Evolutionary conservation across 1,139 yeast species (phyloP).

Genomic region (Meyerozyma smithsonii): DNA sequence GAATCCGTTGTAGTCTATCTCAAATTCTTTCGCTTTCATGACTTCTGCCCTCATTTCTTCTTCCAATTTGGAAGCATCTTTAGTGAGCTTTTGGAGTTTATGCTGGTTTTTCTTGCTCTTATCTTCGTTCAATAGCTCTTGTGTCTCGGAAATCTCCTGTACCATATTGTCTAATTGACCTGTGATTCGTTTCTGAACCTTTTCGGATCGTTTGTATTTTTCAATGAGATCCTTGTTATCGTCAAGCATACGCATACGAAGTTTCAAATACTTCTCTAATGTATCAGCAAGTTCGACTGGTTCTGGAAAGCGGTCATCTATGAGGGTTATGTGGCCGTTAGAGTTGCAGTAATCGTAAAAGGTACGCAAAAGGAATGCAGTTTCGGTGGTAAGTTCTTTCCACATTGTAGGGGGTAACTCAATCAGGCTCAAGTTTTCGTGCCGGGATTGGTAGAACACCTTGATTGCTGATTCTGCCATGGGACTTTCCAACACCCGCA

Average conservation of each 20-base stretch:
- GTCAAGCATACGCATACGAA: slow-evolving; percentile 34
- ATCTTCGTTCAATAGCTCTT: slow-evolving; percentile 19
- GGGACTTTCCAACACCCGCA: slow-evolving; percentile 62
- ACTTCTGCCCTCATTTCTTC: slow-evolving; percentile 5
- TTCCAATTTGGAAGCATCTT: slow-evolving; percentile 14
- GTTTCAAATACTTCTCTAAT: slow-evolving; percentile 47
- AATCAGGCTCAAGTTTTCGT: slow-evolving; percentile 56
- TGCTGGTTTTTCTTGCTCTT: slow-evolving; percentile 14
- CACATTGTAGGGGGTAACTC: slow-evolving; percentile 60
- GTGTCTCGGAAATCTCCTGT: slow-evolving; percentile 10
- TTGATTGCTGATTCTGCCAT: slow-evolving; percentile 66
- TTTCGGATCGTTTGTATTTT: slow-evolving; percentile 8
- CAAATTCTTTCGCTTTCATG: slow-evolving; percentile 9
- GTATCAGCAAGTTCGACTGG: slow-evolving; percentile 65
- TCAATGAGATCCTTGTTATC: slow-evolving; percentile 22
- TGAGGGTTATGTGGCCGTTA: slow-evolving; percentile 46
- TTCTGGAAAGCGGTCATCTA: slow-evolving; percentile 78
- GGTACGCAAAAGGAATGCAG: slow-evolving; percentile 65
- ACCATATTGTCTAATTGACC: slow-evolving; percentile 10
- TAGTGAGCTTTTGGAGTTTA: slow-evolving; percentile 12
- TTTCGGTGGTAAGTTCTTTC: slow-evolving; percentile 68
- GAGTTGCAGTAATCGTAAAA: slow-evolving; percentile 62
- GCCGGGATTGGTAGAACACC: slow-evolving; percentile 55
- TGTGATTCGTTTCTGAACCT: slow-evolving; percentile 10
- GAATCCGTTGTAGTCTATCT: slow-evolving; percentile 23